Evolutionary conservation across 768 basidiomycete genomes (phyloP), one percentile per base, ranked within the genome.

Genomic region (Hypholoma sublateritium): DNA sequence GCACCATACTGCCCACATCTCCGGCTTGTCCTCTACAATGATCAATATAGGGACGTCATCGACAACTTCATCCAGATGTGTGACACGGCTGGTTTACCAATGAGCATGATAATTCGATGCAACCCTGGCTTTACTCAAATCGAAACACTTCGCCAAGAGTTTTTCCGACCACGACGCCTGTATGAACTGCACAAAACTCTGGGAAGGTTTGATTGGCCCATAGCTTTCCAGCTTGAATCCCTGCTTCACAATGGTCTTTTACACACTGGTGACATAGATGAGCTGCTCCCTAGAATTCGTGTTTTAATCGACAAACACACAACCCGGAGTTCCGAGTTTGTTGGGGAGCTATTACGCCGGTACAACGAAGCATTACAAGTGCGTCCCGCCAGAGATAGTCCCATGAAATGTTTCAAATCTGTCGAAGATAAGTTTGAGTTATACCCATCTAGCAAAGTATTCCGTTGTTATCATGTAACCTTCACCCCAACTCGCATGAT

Each of bases 181-280:
- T 70, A 77, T 57, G 70, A 69, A 8, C 66, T 89, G 8, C 71
- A 74, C 14, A 65, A 63, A 14, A 77, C 76, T 70, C 60, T 88
- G 42, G 67, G 68, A 28, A 69, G 67, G 3, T 77, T 86, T 45
- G 74, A 80, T 13, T 93, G 88, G 88, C 69, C 74, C 4, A 77
- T 91, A 32, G 87, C 86, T 0, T 94, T 92, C 66, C 92, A 94
- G 68, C 72, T 92, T 25, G 90, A 90, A 67, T 80, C 84, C 0
- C 73, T 91, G 11, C 67, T 93, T 5, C 82, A 75, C 21, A 89
- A 87, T 57, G 80, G 81, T 0, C 69, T 82, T 17, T 74, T 93
- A 19, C 82, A 85, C 57, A 85, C 89, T 0, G 70, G 70, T 7
- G 87, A 91, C 34, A 43, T 93, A 1, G 65, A 70, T 4, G 63